A percentile compares a stretch with the other conserved stretches of the same genome.
Conservation (phyloP, 768 basidiomycete genomes). For the Gloeophyllum trabeum region DNA sequence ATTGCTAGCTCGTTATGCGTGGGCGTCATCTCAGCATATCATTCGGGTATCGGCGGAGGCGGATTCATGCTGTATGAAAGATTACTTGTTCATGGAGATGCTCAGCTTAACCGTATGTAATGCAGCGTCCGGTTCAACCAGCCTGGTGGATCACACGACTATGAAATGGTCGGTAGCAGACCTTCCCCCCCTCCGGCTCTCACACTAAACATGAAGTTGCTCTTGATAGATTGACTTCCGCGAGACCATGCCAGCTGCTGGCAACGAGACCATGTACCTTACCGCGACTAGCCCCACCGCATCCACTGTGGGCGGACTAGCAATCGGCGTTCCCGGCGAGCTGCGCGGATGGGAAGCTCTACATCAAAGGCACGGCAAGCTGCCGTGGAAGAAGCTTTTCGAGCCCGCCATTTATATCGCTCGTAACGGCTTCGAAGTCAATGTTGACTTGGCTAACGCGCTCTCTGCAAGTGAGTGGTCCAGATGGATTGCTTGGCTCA, state of each 20-base stretch:
- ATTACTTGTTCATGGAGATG: neutral
- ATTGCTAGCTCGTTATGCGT: constrained; percentile 32
- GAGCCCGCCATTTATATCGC: constrained; percentile 29
- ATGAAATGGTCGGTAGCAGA: constrained; percentile 1
- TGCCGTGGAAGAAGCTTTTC: constrained; percentile 34
- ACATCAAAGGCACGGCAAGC: constrained; percentile 29
- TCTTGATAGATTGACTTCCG: constrained; percentile 55
- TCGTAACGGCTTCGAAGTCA: constrained; percentile 10
- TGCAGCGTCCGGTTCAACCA: neutral
- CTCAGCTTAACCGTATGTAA: neutral
- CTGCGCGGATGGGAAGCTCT: constrained; percentile 32
- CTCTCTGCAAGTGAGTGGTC: neutral
- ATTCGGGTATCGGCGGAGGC: constrained; percentile 8
- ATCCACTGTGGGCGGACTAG: constrained; percentile 33
- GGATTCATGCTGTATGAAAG: constrained; percentile 1
- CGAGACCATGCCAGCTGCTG: constrained; percentile 68
- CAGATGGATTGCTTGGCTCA: neutral
- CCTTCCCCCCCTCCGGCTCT: neutral
- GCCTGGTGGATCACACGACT: neutral
- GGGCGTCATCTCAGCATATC: constrained; percentile 24
- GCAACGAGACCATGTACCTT: constrained; percentile 70
- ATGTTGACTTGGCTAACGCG: constrained; percentile 10
- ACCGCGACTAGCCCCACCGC: constrained; percentile 17
- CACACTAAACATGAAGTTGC: constrained; percentile 9
- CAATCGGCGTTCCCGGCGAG: constrained; percentile 39